Conservation (phyloP, 202 grass and related monocot genomes). For the Carex arenaria region DNA sequence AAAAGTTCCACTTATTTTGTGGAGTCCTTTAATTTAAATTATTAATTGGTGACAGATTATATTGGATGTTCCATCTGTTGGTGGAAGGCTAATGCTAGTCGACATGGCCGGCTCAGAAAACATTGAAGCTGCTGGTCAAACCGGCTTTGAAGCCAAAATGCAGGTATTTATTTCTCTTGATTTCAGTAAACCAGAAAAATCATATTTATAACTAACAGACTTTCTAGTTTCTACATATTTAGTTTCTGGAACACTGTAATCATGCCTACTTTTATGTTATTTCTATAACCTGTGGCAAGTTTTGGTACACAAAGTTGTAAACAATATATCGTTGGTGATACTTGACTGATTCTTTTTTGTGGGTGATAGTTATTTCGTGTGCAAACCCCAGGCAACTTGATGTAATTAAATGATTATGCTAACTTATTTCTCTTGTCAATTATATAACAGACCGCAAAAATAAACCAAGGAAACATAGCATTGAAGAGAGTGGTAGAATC, state of each 20-base stretch:
- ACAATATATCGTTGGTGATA: not conserved
- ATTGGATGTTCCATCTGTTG: conserved; percentile 86
- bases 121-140: conserved; percentile 92
- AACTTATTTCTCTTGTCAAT: not conserved
- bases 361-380: not conserved
- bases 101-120: conserved; percentile 99
- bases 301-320: not conserved
- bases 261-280: not conserved
- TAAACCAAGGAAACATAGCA: conserved; percentile 86
- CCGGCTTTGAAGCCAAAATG: conserved; percentile 93
- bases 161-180: conserved; percentile 41
- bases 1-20: not conserved
- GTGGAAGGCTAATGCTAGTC: conserved; percentile 89
- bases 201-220: not conserved
- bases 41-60: conserved; percentile 52
- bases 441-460: conserved; percentile 73
- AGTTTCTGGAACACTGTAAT: not conserved
- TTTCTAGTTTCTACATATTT: not conserved
- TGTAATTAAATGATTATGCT: not conserved
- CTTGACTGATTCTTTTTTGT: not conserved
- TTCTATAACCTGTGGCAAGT: not conserved
- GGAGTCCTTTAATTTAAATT: not conserved
- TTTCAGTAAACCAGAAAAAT: not conserved
- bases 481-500: conserved; percentile 90
- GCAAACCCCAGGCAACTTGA: not conserved